Evolutionary conservation across 208 protist species (phyloP), one percentile per base, ranked within the genome.

Genomic region (Porcisia hertigi): DNA sequence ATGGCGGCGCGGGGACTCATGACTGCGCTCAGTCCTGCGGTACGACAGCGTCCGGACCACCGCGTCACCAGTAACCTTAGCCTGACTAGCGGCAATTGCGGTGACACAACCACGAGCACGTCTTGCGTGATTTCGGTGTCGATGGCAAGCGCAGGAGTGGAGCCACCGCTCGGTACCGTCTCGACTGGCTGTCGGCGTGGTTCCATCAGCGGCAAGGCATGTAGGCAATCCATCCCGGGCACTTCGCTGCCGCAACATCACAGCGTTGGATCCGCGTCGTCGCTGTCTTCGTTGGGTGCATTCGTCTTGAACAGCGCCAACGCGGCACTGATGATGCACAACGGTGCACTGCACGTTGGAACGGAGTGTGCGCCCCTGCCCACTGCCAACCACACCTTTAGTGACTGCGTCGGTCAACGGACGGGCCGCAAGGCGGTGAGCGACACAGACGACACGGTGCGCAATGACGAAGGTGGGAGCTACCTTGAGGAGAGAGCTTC

Each of bases 241-340:
- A 67, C 77, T 30, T 71, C 57, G 71, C 71, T 67, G 18, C 30
- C 43, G 8, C 57, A 34, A 1, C 64, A 65, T 43, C 70, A 45
- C 60, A 73, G 62, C 52, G 53, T 41, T 20, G 41, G 18, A 18
- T 77, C 77, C 0, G 34, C 49, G 34, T 71, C 72, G 30, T 73
- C 78, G 16, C 60, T 70, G 12, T 82, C 78, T 3, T 82, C 78
- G 16, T 74, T 82, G 72, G 67, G 78, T 1, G 78, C 72, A 1
- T 82, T 82, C 57, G 72, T 75, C n/a, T 36, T 82, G 20, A 66
- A 65, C 47, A 30, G 62, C 47, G 63, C 41, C 49, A 74, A n/a
- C 72, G 64, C 78, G 23, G 66, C 67, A 1, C 43, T 77, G 49
- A 62, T 82, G 72, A 41, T 71, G 67, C 78, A 60, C n/a, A 71